Percentiles rank a stretch among this genome's conserved stretches.
Conservation (phyloP, 495 filamentous ascomycete genomes). For the Tuber borchii region DNA sequence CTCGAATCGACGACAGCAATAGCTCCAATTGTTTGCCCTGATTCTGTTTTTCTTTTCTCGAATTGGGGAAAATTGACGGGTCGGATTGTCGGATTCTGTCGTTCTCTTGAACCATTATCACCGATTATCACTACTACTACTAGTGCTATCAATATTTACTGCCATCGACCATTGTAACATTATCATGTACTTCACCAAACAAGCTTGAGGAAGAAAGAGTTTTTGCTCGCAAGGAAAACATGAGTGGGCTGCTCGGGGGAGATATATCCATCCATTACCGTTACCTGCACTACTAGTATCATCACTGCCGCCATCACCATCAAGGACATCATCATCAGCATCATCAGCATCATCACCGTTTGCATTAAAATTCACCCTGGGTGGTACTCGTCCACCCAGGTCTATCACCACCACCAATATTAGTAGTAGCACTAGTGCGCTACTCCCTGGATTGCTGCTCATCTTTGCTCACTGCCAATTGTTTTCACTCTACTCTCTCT, state of each 20-base stretch:
- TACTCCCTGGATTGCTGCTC: constrained; percentile 6
- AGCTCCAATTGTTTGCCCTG: constrained; percentile 3
- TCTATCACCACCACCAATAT: background rate
- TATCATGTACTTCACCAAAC: background rate
- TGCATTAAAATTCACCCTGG: background rate
- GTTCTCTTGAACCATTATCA: background rate
- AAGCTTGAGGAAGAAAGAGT: background rate
- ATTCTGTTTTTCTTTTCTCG: background rate
- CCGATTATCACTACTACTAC: background rate
- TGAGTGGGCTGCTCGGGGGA: background rate
- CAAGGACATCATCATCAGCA: background rate
- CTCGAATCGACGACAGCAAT: background rate
- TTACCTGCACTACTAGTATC: background rate
- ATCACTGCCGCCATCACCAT: background rate
- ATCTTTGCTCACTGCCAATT: constrained; percentile 24
- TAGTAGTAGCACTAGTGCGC: background rate
- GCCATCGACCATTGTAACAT: background rate
- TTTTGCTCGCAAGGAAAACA: background rate
- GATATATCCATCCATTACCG: background rate
- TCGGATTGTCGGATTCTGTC: background rate
- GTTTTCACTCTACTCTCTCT: constrained; percentile 21
- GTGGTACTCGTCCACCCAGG: background rate
- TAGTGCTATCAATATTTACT: background rate
- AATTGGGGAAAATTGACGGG: background rate
- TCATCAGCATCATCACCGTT: background rate